Evolutionary conservation across 805 yeast genomes (phyloP).

Genomic region (Hanseniaspora guilliermondii): DNA sequence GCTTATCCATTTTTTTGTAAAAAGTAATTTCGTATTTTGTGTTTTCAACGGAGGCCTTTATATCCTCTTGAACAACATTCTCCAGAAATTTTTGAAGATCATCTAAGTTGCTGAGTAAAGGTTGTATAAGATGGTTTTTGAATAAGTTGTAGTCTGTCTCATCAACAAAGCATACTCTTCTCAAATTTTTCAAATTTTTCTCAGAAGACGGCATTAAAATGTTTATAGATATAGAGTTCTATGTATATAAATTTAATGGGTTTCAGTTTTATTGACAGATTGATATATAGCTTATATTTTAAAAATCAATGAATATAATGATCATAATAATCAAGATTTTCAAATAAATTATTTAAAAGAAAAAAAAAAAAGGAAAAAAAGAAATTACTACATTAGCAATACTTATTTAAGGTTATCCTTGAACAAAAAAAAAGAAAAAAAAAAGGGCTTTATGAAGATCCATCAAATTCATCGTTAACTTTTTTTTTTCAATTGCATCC

Average conservation of each 20-base stretch:
- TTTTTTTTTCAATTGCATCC: too few species aligned
- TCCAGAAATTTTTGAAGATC: not conserved
- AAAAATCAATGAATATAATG: too few species aligned
- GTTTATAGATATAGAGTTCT: not conserved
- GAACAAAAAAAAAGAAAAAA: not conserved
- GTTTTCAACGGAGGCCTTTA: not conserved
- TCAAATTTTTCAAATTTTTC: not conserved
- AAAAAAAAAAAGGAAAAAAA: not conserved
- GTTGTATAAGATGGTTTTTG: constrained; percentile 1
- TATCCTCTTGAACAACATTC: not conserved
- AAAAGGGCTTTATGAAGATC: not conserved
- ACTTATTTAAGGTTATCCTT: too few species aligned
- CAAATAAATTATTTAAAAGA: too few species aligned
- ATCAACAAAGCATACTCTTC: constrained; percentile 1
- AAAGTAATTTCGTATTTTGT: not conserved
- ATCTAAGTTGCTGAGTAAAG: not conserved
- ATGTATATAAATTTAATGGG: not conserved
- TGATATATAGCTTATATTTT: too few species aligned
- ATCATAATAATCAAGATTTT: too few species aligned
- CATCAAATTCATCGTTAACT: not conserved
- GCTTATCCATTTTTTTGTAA: constrained; percentile 1
- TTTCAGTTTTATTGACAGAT: too few species aligned
- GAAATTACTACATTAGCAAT: not conserved
- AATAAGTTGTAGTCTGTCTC: not conserved
- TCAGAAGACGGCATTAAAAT: not conserved